Evolutionary conservation across 1,284 basidiomycete genomes (phyloP).

Genomic region (Naganishia albida): DNA sequence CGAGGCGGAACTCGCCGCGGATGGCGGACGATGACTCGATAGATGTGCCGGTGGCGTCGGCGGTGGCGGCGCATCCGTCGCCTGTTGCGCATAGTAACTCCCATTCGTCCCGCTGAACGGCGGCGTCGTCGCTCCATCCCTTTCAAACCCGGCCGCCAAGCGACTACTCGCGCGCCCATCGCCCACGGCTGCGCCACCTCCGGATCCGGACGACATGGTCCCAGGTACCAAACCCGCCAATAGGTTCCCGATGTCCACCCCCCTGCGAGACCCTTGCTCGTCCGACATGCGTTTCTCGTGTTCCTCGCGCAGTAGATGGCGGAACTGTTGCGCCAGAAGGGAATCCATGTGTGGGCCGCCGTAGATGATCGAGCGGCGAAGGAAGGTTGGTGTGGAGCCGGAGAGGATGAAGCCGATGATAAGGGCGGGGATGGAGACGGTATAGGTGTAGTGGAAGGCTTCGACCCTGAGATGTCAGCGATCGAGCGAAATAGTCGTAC

Average conservation of each 20-base stretch:
- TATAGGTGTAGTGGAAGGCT: constrained; percentile 54
- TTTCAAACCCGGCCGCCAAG: constrained; percentile 2
- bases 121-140: constrained; percentile 10
- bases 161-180: constrained; percentile 25
- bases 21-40: constrained; percentile 1
- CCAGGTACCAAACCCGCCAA: constrained; percentile 33
- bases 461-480: constrained; percentile 47
- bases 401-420: constrained; percentile 52
- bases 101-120: constrained; percentile 24
- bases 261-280: constrained; percentile 29
- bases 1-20: constrained; percentile 9
- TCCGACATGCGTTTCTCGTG: constrained; percentile 41
- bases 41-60: constrained; percentile 1
- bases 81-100: constrained; percentile 26
- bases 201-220: constrained; percentile 21
- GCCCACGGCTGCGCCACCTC: constrained; percentile 22
- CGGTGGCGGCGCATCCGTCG: not conserved
- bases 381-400: constrained; percentile 46
- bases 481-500: not conserved
- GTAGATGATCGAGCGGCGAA: constrained; percentile 51
- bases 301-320: constrained; percentile 48
- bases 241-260: constrained; percentile 34
- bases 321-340: constrained; percentile 50
- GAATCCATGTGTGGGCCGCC: constrained; percentile 50
- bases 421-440: constrained; percentile 49